A percentile compares a stretch with the other conserved stretches of the same genome.
Conservation (phyloP, 2,329 filamentous ascomycete species). For the Rasamsonia emersonii region DNA sequence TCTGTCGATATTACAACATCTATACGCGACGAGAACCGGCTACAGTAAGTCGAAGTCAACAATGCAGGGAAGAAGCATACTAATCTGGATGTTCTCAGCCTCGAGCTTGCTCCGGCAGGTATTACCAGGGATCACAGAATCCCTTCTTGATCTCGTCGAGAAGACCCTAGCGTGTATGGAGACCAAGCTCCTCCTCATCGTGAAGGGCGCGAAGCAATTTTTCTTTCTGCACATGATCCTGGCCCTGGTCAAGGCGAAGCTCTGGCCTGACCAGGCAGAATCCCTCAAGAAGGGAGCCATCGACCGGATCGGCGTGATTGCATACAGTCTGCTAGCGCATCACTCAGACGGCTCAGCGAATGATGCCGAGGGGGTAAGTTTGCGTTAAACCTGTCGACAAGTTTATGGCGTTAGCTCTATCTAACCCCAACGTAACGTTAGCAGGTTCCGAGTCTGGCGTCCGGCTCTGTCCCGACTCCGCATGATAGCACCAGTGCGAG, state of each 20-base stretch:
- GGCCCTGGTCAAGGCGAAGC: slow-evolving; percentile 24
- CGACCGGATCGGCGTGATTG: slow-evolving; percentile 26
- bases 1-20: slow-evolving; percentile 28
- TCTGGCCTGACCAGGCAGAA: slow-evolving; percentile 25
- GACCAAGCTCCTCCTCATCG: slow-evolving; percentile 20
- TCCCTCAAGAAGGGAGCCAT: slow-evolving; percentile 28
- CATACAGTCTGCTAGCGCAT: slow-evolving; percentile 26
- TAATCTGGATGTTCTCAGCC: slow-evolving; percentile 10
- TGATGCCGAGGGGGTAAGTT: slow-evolving; percentile 7
- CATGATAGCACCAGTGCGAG: slow-evolving; percentile 4
- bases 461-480: slow-evolving; percentile 2
- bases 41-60: slow-evolving; percentile 14
- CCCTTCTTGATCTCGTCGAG: slow-evolving; percentile 25
- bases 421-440: neutral
- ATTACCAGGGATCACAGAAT: slow-evolving; percentile 24
- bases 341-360: slow-evolving; percentile 14
- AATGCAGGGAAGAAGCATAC: slow-evolving; percentile 3
- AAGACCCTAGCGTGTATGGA: slow-evolving; percentile 22
- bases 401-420: no score
- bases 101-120: slow-evolving; percentile 14
- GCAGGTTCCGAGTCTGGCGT: slow-evolving; percentile 3
- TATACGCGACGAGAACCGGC: slow-evolving; percentile 19
- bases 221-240: slow-evolving; percentile 31
- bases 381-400: neutral
- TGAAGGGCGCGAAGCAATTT: slow-evolving; percentile 32